Base-by-base conservation (phyloP, 441 rosid species). In the Bocquillonia castaneifolia region DNA sequence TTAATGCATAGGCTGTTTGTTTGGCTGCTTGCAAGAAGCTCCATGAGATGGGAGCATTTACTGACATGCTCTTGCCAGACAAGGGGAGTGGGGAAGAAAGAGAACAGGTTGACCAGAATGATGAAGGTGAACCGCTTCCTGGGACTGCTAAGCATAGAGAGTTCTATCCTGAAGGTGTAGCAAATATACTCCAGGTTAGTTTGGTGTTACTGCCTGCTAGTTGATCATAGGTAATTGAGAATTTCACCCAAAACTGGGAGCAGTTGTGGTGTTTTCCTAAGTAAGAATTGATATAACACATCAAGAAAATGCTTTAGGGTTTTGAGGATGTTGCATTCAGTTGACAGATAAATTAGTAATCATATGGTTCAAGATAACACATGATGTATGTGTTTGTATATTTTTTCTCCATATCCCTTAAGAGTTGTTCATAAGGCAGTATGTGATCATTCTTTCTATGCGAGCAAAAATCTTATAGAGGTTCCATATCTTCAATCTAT, bases 21-120 rank as follows among this genome's bases (percentile, higher is more conserved):
- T 79, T 95, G 83, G 96, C 92, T 76, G 99, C 96, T 77, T 95
- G 98, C 91, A 95, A 92, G 86, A 95, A 90, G 84, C 89, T 92
- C 76, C 99, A 95, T 76, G 99, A 95, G 84, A 89, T 95, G 99
- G 98, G 95, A 72, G 97, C 98, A 56, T 95, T 95, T 83, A 95
- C 98, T 52, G 97, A 95, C 83, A 92, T 89, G 96, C 89, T 95
- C 67, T 88, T 95, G 79, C 99, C 99, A 6, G 99, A 95, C 82
- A 95, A 86, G 80, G 99, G 98, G 76, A 95, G 98, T 76, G 95
- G 87, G 72, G 96, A 89, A 80, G 93, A 88, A 55, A 83, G 70
- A 63, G 96, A 95, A 63, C 89, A 84, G 79, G 86, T 45, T 79
- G 96, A 90, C 67, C 83, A 86, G 71, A 88, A 83, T 76, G 97